Evolutionary conservation across 1,284 basidiomycete genomes (phyloP), one percentile per base, ranked within the genome.

Genomic region (Puccinia triticina): DNA sequence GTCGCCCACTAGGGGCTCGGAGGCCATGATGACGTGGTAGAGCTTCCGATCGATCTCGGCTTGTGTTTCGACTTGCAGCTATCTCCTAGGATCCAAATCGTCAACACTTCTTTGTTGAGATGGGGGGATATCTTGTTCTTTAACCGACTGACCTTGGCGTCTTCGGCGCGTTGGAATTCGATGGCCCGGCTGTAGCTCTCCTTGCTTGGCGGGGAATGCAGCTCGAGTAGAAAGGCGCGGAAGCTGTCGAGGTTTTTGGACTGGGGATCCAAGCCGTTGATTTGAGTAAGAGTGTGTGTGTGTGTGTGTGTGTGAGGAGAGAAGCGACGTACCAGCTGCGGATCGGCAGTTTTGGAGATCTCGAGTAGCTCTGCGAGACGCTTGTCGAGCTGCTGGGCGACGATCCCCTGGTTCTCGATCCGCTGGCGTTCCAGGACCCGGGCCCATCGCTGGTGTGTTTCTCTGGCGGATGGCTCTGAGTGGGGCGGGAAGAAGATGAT

Each of bases 1-100:
- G 40, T 78, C 77, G 12, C 77, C 77, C 3, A 67, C 50, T 10
- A 78, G 34, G 50, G 77, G 77, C n/a, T 78, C 77, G 14, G 61
- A 29, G 14, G 55, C 46, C 16, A 78, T 78, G 64, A 78, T 78
- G 11, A 18, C 26, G 32, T 34, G 64, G 66, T 67, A 78, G 14
- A 78, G 77, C 34, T 69, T 69, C 4, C 1, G 21, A 37, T 78
- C 66, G 5, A 69, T 10, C 46, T 78, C 77, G 50, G 77, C 26
- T 78, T 78, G 61, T 2, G 77, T 67, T 66, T 66, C 61, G 16
- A 57, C 32, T 50, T 66, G 69, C 8, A 72, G 46, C 69, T 72
- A 72, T 32, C 46, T 72, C 69, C 69, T 72, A 50, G 46, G n/a
- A 74, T 32, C 16, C 48, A n/a, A 32, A 5, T 55, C 32, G 12